Conservation (phyloP, 371 early-diverging fungal species). For the Coemansia sp. region DNA sequence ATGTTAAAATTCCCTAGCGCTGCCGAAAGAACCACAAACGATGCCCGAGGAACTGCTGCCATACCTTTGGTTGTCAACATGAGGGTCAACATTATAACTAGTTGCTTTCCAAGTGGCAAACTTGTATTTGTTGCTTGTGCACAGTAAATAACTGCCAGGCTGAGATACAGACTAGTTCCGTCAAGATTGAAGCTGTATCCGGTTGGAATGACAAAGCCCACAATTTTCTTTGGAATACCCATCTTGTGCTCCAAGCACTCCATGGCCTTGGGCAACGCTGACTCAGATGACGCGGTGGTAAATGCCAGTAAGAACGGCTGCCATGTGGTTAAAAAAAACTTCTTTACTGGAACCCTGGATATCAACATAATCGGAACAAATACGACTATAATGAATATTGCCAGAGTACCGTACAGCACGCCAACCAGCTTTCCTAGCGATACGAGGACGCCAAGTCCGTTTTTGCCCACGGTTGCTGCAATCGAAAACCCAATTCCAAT, state of each 20-base stretch:
- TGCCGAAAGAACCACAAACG: background rate
- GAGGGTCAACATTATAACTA: background rate
- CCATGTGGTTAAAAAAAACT: background rate
- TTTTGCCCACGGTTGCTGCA: background rate
- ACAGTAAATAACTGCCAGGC: constrained; percentile 2
- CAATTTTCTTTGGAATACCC: background rate
- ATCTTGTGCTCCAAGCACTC: constrained; percentile 1
- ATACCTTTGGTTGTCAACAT: background rate
- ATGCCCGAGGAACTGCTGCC: background rate
- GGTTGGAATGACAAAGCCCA: background rate
- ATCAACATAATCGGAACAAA: background rate
- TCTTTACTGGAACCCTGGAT: background rate
- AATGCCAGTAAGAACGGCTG: background rate
- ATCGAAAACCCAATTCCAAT: background rate
- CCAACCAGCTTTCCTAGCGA: background rate
- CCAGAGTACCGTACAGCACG: background rate
- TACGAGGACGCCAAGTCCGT: background rate
- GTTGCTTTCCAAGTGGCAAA: background rate
- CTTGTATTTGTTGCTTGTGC: background rate
- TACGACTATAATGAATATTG: background rate
- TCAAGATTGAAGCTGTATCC: background rate
- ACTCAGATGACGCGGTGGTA: background rate
- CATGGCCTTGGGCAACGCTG: background rate
- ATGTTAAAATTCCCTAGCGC: background rate
- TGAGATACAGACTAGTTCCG: background rate